A percentile compares a stretch with the other conserved stretches of the same genome.
Evolutionary conservation across 305 asterid species (phyloP).

Genomic region (Fraxinus baroniana): DNA sequence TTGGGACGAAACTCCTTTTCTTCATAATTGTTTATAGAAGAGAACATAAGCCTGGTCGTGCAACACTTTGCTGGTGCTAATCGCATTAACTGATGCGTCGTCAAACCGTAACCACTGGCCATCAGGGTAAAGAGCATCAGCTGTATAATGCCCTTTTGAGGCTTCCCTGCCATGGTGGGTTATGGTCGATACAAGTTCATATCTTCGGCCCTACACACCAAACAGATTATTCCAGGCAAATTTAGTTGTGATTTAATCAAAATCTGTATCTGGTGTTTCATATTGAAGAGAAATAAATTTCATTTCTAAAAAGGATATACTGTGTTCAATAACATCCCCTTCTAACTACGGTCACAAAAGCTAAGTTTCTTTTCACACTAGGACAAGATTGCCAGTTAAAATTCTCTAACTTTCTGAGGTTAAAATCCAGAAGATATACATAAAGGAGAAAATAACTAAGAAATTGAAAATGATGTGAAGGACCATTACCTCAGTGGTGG

Average conservation of each 20-base stretch:
- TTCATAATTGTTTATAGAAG: slow-evolving; percentile 68
- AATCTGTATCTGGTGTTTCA: background rate
- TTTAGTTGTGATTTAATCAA: background rate
- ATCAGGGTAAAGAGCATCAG: slow-evolving; percentile 53
- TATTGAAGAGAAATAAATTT: background rate
- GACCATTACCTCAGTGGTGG: slow-evolving; percentile 68
- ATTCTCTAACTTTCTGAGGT: too few relatives aligned
- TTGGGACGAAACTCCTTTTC: background rate
- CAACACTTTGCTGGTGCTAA: slow-evolving; percentile 54
- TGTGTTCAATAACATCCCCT: background rate
- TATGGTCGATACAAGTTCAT: slow-evolving; percentile 75
- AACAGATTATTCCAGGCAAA: background rate
- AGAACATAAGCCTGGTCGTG: slow-evolving; percentile 86
- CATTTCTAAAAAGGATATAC: background rate
- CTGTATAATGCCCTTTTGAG: slow-evolving; percentile 89
- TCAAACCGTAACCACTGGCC: slow-evolving; percentile 88
- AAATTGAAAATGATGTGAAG: slow-evolving; percentile 5
- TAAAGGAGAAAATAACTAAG: background rate
- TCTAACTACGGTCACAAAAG: background rate
- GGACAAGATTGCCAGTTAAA: background rate
- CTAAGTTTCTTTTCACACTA: background rate
- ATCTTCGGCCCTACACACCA: slow-evolving; percentile 65
- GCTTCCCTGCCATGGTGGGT: slow-evolving; percentile 94
- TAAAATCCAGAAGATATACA: background rate
- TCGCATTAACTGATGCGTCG: slow-evolving; percentile 61